A percentile compares a stretch with the other conserved stretches of the same genome.
phyloP scores from a whole-genome alignment of 2,329 filamentous ascomycete species.

The Magnaporthiopsis rhizophila region DNA sequence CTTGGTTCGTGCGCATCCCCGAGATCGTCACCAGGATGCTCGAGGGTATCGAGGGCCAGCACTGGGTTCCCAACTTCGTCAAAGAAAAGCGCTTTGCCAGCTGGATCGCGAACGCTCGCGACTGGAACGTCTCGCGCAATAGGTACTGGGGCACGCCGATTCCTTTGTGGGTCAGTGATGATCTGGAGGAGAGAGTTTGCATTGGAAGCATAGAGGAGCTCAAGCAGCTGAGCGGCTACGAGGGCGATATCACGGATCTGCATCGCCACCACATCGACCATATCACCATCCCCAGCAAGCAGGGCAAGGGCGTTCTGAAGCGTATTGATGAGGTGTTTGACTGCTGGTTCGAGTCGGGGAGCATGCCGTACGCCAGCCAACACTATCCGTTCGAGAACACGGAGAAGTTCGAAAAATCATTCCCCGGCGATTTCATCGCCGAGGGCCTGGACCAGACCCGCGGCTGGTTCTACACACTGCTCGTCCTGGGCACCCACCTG shows the following conservation, averaged over 20 bases:
- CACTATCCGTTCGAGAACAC: conserved; percentile 91
- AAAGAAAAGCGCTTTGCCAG: conserved; percentile 86
- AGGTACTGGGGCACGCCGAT: conserved; percentile 94
- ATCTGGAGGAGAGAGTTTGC: conserved; percentile 78
- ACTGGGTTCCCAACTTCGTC: conserved; percentile 87
- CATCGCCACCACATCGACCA: conserved; percentile 90
- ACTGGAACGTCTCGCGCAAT: conserved; percentile 94
- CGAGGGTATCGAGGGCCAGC: conserved; percentile 78
- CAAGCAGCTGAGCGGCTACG: conserved; percentile 76
- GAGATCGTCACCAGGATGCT: conserved; percentile 81
- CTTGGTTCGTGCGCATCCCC: conserved; percentile 89
- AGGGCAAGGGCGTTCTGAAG: conserved; percentile 74
- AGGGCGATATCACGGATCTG: conserved; percentile 74
- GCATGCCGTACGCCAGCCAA: conserved; percentile 86
- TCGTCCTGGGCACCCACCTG: conserved; percentile 80
- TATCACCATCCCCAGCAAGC: conserved; percentile 87
- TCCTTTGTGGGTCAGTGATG: conserved; percentile 85
- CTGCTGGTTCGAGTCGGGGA: conserved; percentile 95
- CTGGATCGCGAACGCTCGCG: conserved; percentile 85
- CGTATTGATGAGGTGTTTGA: conserved; percentile 88
- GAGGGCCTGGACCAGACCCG: conserved; percentile 84
- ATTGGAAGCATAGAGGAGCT: conserved; percentile 80
- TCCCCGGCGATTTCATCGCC: conserved; percentile 90
- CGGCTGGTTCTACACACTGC: conserved; percentile 94
- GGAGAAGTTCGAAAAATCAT: conserved; percentile 69